Conservation (phyloP, 352 stramenopile species). For the Phytophthora constricta region DNA sequence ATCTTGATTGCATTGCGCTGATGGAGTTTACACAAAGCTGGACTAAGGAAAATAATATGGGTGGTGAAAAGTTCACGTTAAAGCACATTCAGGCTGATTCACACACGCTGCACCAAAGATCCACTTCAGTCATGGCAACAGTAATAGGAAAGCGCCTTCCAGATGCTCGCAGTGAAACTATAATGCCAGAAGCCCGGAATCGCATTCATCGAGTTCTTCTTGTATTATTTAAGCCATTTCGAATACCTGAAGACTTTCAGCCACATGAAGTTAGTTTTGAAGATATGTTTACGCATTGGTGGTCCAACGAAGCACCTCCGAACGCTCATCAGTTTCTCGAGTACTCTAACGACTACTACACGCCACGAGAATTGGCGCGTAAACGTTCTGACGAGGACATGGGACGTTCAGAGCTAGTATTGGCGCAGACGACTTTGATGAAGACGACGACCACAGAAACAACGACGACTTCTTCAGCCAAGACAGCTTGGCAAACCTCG, state of each 20-base stretch:
- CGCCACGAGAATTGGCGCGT: constrained; percentile 2
- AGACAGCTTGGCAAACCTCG: neutral
- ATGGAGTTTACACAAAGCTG: no score
- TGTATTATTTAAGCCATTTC: constrained; percentile 4
- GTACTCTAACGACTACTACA: constrained; percentile 5
- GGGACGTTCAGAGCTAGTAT: neutral
- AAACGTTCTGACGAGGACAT: constrained; percentile 7
- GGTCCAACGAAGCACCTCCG: neutral
- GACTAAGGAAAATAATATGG: no score
- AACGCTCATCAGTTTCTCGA: neutral
- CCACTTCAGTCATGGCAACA: neutral
- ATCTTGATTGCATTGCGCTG: no score
- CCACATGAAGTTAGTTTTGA: neutral
- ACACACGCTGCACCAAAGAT: neutral
- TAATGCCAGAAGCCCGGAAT: neutral
- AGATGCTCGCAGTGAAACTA: neutral
- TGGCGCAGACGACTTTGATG: neutral
- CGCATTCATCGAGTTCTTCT: neutral
- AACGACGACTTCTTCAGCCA: neutral
- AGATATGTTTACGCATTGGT: constrained; percentile 2
- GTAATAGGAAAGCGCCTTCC: constrained; percentile 2
- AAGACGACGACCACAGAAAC: neutral
- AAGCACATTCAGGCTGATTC: neutral
- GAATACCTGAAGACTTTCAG: neutral
- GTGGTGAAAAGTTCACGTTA: no score